A percentile compares a stretch with the other conserved stretches of the same genome.
Conservation (phyloP, 768 basidiomycete species). For the Trametes maxima region DNA sequence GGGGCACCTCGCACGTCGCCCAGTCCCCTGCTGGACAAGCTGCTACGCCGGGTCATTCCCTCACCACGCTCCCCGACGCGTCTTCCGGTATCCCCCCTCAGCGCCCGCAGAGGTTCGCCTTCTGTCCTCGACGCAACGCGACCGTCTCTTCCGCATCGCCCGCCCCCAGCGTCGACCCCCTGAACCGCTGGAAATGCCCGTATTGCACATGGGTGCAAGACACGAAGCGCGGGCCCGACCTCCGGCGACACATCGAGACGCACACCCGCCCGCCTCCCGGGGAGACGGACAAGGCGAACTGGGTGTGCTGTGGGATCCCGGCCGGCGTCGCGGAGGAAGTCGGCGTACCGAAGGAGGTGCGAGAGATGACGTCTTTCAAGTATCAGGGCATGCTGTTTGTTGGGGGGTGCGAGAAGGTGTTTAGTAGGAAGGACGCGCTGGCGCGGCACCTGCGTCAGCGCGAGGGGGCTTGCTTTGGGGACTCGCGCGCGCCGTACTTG, state of each 20-base stretch:
- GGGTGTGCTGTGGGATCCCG: constrained; percentile 24
- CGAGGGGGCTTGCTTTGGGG: constrained; percentile 7
- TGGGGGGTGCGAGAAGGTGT: constrained; percentile 20
- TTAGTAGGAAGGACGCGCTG: constrained; percentile 21
- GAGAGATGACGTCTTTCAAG: background rate
- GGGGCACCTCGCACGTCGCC: too few relatives aligned
- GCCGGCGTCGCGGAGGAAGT: constrained; percentile 3
- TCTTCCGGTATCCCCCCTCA: background rate
- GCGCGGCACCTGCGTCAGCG: constrained; percentile 11
- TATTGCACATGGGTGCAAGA: constrained; percentile 17
- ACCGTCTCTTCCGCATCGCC: background rate
- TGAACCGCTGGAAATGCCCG: constrained; percentile 8
- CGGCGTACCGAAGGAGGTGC: background rate
- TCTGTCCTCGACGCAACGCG: background rate
- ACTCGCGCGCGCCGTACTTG: constrained; percentile 1
- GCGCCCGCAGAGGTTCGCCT: background rate
- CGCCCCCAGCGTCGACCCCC: background rate
- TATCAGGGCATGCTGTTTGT: constrained; percentile 15
- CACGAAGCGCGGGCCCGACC: constrained; percentile 10
- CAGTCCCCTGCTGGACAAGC: too few relatives aligned
- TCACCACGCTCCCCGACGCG: too few relatives aligned
- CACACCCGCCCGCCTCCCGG: constrained; percentile 3
- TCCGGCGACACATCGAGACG: constrained; percentile 24
- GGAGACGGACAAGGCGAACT: constrained; percentile 1
- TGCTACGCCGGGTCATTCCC: too few relatives aligned